These are phyloP conservation scores for Trichodelitschia bisporula DNA, from an alignment of 495 filamentous ascomycete genomes.

Conservation along the genomic window DNA sequence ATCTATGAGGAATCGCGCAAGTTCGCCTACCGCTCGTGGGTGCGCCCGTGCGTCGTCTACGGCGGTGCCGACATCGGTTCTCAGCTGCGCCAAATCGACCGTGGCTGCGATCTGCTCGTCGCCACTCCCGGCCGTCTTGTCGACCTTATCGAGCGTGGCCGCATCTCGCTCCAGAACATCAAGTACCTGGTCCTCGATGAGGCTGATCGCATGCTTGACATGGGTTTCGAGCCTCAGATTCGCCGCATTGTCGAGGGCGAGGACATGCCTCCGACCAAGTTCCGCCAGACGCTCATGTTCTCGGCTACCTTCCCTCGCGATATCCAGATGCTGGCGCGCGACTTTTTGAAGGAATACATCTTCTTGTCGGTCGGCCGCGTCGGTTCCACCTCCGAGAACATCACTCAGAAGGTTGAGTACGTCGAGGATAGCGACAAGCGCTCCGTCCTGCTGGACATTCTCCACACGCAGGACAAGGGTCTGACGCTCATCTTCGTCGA, in stretches of 20 bases:
- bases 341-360: constrained; percentile 95
- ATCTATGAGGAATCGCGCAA: constrained; percentile 96
- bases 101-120: constrained; percentile 90
- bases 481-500: constrained; percentile 96
- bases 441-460: constrained; percentile 85
- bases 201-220: constrained; percentile 99
- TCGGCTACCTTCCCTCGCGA: constrained; percentile 96
- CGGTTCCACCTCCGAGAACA: constrained; percentile 98
- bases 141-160: constrained; percentile 92
- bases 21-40: constrained; percentile 97
- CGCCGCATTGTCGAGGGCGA: constrained; percentile 93
- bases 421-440: constrained; percentile 96
- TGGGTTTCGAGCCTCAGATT: constrained; percentile 99
- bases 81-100: constrained; percentile 91
- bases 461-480: constrained; percentile 80
- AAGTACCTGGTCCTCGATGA: constrained; percentile 98
- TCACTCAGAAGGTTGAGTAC: constrained; percentile 95
- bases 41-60: constrained; percentile 93
- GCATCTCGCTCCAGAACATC: constrained; percentile 89
- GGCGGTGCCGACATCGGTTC: constrained; percentile 96
- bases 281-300: constrained; percentile 97
- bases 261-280: constrained; percentile 73
- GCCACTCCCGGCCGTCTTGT: constrained; percentile 93
- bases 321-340: constrained; percentile 94
- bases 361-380: constrained; percentile 98